A percentile compares a stretch with the other conserved stretches of the same genome.
Evolutionary conservation across 805 yeast species (phyloP).

Genomic region (Cyberlindnera sargentensis): DNA sequence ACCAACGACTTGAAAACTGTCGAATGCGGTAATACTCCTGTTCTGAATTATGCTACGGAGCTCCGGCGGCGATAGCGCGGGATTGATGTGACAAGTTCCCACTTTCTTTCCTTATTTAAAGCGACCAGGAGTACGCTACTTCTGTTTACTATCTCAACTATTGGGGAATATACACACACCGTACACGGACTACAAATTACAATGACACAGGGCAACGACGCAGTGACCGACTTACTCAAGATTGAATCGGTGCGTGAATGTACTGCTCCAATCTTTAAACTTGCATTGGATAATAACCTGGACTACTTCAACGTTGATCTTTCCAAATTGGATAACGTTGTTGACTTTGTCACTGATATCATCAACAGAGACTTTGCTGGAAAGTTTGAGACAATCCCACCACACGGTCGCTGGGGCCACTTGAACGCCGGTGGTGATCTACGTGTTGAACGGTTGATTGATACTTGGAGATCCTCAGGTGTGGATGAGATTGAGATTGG

Average conservation of each 20-base stretch:
- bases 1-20: background rate
- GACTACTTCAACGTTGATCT: conserved; percentile 42
- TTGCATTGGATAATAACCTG: conserved; percentile 30
- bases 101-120: too few species aligned
- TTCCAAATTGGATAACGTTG: conserved; percentile 33
- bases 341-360: conserved; percentile 35
- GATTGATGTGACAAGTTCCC: too few species aligned
- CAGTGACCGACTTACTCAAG: conserved; percentile 33
- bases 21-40: too few species aligned
- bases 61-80: conserved; percentile 9
- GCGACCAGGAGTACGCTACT: too few species aligned
- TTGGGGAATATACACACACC: too few species aligned
- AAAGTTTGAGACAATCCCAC: conserved; percentile 42
- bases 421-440: conserved; percentile 42
- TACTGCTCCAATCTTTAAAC: conserved; percentile 34
- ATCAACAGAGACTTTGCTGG: conserved; percentile 40
- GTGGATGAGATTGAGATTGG: conserved; percentile 39
- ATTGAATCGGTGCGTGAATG: conserved; percentile 52
- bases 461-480: conserved; percentile 28
- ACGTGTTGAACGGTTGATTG: conserved; percentile 39
- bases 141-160: too few species aligned
- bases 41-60: background rate
- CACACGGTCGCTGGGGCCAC: conserved; percentile 66
- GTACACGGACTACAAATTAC: too few species aligned
- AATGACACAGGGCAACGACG: conserved; percentile 6